phyloP scores from a whole-genome alignment of 2,329 filamentous ascomycete species.

The Paraconiothyrium brasiliense region DNA sequence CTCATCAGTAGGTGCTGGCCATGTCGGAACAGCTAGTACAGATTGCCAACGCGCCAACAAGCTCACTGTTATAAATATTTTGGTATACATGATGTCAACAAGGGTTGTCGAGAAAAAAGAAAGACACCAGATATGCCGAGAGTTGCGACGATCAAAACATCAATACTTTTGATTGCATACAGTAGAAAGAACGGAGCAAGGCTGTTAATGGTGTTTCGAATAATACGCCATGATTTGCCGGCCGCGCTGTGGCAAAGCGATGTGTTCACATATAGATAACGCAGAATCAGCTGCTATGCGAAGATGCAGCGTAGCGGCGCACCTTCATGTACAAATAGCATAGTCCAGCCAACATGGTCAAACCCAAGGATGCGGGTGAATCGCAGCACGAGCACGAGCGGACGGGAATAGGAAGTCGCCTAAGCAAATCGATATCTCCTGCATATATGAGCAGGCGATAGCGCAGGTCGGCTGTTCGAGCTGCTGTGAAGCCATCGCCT shows the following conservation, averaged over 20 bases:
- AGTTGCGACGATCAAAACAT: background rate
- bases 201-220: background rate
- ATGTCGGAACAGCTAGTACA: slow-evolving; percentile 62
- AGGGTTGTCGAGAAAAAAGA: slow-evolving; percentile 4
- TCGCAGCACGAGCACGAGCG: slow-evolving; percentile 21
- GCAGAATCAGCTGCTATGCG: slow-evolving; percentile 1
- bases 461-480: background rate
- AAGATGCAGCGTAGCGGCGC: slow-evolving; percentile 6
- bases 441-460: slow-evolving; percentile 27
- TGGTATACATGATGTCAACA: slow-evolving; percentile 6
- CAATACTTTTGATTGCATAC: background rate
- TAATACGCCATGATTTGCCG: background rate
- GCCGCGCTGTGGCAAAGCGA: background rate
- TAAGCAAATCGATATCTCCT: slow-evolving; percentile 30
- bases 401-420: slow-evolving; percentile 23
- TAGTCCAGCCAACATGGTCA: slow-evolving; percentile 12
- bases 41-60: slow-evolving; percentile 22
- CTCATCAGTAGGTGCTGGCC: slow-evolving; percentile 68
- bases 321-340: slow-evolving; percentile 18
- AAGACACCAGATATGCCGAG: background rate
- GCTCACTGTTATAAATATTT: slow-evolving; percentile 24
- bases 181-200: background rate
- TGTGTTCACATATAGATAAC: slow-evolving; percentile 8
- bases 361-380: slow-evolving; percentile 10
- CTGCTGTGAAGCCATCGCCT: background rate